Evolutionary conservation across 139 green algal species (phyloP).

Genomic region (Cymbomonas tetramitiformis): DNA sequence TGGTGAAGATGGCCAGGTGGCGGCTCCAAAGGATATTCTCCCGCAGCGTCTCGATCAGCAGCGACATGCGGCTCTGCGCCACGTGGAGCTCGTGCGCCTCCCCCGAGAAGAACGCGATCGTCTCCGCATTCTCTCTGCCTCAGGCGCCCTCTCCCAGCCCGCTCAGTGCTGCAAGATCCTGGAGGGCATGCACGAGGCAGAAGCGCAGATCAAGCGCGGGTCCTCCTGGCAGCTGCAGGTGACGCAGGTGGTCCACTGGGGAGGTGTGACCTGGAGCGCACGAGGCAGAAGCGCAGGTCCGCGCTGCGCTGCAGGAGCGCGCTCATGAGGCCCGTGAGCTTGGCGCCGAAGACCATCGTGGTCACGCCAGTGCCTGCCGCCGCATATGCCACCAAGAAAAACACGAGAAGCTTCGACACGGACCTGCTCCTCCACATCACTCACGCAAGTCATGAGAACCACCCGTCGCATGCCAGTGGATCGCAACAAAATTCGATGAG

Average conservation of each 20-base stretch:
- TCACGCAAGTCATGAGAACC: background rate
- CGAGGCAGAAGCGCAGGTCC: constrained; percentile 70
- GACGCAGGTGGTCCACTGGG: too few relatives aligned
- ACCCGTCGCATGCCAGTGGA: too few relatives aligned
- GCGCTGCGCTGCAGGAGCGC: constrained; percentile 48
- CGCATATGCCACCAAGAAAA: constrained; percentile 67
- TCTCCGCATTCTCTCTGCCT: constrained; percentile 65
- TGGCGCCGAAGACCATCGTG: constrained; percentile 52
- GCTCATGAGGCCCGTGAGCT: constrained; percentile 54
- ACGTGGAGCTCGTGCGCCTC: constrained; percentile 33
- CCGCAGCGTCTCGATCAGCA: constrained; percentile 8
- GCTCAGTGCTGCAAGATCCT: too few relatives aligned
- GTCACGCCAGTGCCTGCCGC: constrained; percentile 59
- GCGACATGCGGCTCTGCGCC: constrained; percentile 2
- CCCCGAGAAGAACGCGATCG: constrained; percentile 77
- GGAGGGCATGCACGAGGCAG: too few relatives aligned
- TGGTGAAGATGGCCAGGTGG: constrained; percentile 23
- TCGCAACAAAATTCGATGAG: too few relatives aligned
- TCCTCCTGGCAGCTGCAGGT: too few relatives aligned
- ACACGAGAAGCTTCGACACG: constrained; percentile 17
- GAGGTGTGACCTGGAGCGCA: constrained; percentile 44
- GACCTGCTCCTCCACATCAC: constrained; percentile 5
- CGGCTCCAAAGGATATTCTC: constrained; percentile 28
- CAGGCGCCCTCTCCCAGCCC: too few relatives aligned
- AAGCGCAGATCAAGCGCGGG: too few relatives aligned